Percentiles rank a stretch among this genome's conserved stretches.
These are phyloP conservation scores for Alternaria gansuensis DNA, from an alignment of 2,329 filamentous ascomycete species.

Conservation along the genomic window DNA sequence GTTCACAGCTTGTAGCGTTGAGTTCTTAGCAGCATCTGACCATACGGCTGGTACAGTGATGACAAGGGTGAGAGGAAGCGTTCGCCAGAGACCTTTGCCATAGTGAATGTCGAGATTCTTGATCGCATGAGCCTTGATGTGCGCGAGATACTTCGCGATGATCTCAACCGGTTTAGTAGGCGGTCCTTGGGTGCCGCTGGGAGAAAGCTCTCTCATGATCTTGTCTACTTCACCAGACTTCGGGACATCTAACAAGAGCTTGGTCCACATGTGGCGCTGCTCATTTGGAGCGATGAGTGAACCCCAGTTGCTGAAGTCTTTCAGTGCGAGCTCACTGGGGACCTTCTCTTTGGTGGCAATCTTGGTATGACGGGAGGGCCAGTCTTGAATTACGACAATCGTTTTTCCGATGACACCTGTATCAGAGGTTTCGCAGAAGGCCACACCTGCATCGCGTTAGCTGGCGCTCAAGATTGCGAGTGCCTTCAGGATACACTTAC, in stretches of 20 bases:
- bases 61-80: conserved; percentile 31
- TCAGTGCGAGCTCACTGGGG: conserved; percentile 32
- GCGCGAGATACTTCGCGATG: conserved; percentile 40
- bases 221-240: conserved; percentile 28
- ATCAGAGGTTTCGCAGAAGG: conserved; percentile 42
- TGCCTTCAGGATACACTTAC: conserved; percentile 1
- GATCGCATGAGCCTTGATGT: conserved; percentile 33
- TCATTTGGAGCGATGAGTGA: conserved; percentile 26
- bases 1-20: conserved; percentile 28
- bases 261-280: conserved; percentile 46
- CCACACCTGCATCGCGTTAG: conserved; percentile 31
- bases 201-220: conserved; percentile 11
- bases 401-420: conserved; percentile 10
- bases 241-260: conserved; percentile 37
- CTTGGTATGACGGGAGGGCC: conserved; percentile 35
- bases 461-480: too few species aligned
- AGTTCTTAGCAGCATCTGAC: conserved; percentile 36
- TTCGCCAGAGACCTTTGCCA: conserved; percentile 29
- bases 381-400: conserved; percentile 40
- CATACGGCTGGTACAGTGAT: conserved; percentile 42
- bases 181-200: too few species aligned
- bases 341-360: conserved; percentile 45
- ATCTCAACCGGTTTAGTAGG: conserved; percentile 35
- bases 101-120: conserved; percentile 36
- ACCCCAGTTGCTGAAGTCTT: conserved; percentile 23